Conservation (phyloP, 1,284 basidiomycete genomes). For the Tilletia horrida region DNA sequence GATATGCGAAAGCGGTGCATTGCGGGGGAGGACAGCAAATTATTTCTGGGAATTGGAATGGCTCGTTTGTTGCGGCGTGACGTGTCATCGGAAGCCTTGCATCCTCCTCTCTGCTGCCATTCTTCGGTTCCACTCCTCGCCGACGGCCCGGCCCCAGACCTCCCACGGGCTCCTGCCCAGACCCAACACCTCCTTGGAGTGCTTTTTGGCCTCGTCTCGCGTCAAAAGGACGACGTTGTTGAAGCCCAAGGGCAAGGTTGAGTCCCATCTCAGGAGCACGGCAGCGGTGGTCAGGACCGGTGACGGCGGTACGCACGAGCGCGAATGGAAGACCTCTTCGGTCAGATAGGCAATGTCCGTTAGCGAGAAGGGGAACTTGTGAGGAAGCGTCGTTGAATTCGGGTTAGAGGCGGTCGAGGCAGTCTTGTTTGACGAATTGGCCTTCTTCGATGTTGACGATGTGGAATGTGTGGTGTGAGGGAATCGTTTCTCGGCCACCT, state of each 20-base stretch:
- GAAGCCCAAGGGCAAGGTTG: conserved; percentile 43
- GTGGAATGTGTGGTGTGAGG: conserved; percentile 17
- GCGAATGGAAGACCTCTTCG: conserved; percentile 47
- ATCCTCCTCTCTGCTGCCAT: conserved; percentile 38
- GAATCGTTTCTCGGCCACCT: conserved; percentile 28
- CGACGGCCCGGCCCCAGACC: conserved; percentile 47
- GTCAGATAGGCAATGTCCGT: conserved; percentile 50
- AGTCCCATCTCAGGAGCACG: conserved; percentile 48
- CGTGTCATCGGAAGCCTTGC: not conserved
- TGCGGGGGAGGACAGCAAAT: too few relatives aligned
- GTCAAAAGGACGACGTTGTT: conserved; percentile 48
- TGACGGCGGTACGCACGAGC: conserved; percentile 47
- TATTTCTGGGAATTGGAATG: too few relatives aligned
- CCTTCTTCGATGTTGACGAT: not conserved
- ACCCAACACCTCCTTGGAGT: conserved; percentile 43
- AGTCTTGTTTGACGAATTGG: too few relatives aligned
- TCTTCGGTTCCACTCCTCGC: conserved; percentile 37
- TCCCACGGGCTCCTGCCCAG: conserved; percentile 38
- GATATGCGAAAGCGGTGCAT: too few relatives aligned
- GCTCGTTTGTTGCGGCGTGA: too few relatives aligned
- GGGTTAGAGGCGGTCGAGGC: not conserved
- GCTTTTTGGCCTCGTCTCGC: conserved; percentile 40
- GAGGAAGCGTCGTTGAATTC: conserved; percentile 18
- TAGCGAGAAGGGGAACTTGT: conserved; percentile 42
- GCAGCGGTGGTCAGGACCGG: conserved; percentile 31